Base-by-base conservation (phyloP, 176 grass and related monocot genomes). In the Aegilops tauschii region DNA sequence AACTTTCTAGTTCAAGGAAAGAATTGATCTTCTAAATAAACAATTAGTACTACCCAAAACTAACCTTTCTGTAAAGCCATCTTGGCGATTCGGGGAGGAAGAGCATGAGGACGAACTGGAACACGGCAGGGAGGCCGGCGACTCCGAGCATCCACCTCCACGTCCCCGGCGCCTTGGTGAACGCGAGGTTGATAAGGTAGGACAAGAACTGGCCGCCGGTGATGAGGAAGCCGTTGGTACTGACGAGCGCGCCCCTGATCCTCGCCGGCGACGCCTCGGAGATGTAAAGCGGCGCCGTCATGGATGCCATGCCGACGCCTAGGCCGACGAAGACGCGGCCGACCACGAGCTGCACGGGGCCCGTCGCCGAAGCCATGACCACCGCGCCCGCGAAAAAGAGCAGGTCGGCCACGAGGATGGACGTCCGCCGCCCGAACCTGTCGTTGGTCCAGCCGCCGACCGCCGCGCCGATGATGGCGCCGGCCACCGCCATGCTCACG, bases 61-160 rank as follows among this genome's bases (percentile, higher is more conserved):
- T 16, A 50, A 91, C 92, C 95, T 94, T 94, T 67, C 90, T 31
- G 85, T 92, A 97, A 79, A 97, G 92, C 92, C 92, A 97, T 61
- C 95, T 63, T 1, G 92, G 92, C 7, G 95, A 94, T 64, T 97
- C 92, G 9, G 95, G 95, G 69, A 97, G 95, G 18, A 81, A 80
- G 21, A 94, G 6, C 95, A 97, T 92, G 47, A 97, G 86, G 3
- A 80, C 27, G 73, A 97, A 97, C 84, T 95, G 95, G 50, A 91
- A 27, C 4, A 95, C 69, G 30, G 93, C 95, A 9, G 95, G 95
- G 80, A 97, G 1, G 13, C 87, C 93, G 32, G 95, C 95, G 77
- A 97, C 37, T 12, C 95, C 95, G 13, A 97, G 95, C 95, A 97
- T 97, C 95, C 95, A 97, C 9, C 95, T 65, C 93, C 95, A 97